Percentiles rank a stretch among this genome's conserved stretches.
phyloP scores from a whole-genome alignment of 495 filamentous ascomycete species.

The Achaetomiella virescens region DNA sequence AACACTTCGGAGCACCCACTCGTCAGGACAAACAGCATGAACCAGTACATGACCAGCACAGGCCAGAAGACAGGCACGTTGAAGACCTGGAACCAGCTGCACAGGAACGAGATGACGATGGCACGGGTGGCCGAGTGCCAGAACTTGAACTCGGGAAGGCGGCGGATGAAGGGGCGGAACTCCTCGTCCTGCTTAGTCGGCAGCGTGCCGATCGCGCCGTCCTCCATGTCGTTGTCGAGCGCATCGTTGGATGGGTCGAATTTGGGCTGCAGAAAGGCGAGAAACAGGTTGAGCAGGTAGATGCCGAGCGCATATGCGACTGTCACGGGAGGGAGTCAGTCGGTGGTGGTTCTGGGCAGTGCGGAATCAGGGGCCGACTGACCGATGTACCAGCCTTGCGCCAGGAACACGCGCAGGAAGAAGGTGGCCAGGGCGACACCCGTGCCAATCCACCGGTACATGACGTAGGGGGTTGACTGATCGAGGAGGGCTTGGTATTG shows the following conservation, averaged over 20 bases:
- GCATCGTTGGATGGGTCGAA: slow-evolving; percentile 96
- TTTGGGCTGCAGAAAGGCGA: slow-evolving; percentile 96
- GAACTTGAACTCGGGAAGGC: slow-evolving; percentile 99
- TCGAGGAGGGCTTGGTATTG: slow-evolving; percentile 94
- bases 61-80: slow-evolving; percentile 99
- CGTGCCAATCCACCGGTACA: slow-evolving; percentile 86
- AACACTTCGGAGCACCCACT: slow-evolving; percentile 53
- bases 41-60: slow-evolving; percentile 95
- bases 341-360: background rate
- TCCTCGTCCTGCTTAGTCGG: slow-evolving; percentile 95
- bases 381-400: slow-evolving; percentile 99
- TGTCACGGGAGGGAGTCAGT: slow-evolving; percentile 32
- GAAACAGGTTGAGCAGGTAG: slow-evolving; percentile 98
- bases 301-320: slow-evolving; percentile 97
- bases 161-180: slow-evolving; percentile 92
- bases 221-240: slow-evolving; percentile 88
- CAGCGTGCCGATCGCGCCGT: slow-evolving; percentile 69
- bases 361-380: slow-evolving; percentile 23
- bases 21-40: slow-evolving; percentile 89
- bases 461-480: slow-evolving; percentile 77
- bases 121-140: slow-evolving; percentile 93
- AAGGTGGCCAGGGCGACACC: slow-evolving; percentile 67
- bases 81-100: slow-evolving; percentile 88
- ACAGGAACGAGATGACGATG: slow-evolving; percentile 73
- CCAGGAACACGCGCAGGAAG: slow-evolving; percentile 79